phyloP scores from a whole-genome alignment of 768 basidiomycete species.

The Termitomyces sp. region DNA sequence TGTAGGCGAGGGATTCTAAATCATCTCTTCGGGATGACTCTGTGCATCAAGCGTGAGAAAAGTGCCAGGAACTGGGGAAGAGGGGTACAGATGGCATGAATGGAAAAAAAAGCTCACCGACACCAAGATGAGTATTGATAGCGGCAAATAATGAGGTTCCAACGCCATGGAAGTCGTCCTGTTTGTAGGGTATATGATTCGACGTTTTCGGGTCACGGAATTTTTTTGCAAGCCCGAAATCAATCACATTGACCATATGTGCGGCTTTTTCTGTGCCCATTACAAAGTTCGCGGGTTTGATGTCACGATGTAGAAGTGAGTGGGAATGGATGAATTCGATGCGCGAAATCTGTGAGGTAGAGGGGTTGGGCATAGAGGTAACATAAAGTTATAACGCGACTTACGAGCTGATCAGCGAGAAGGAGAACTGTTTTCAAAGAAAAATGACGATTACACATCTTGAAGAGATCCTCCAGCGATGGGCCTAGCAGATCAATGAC shows the following conservation, averaged over 20 bases:
- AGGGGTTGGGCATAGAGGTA: slow-evolving; percentile 11
- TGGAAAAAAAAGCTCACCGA: slow-evolving; percentile 43
- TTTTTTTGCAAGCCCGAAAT: slow-evolving; percentile 82
- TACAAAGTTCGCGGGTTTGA: slow-evolving; percentile 98
- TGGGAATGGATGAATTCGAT: slow-evolving; percentile 96
- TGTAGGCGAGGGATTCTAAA: slow-evolving; percentile 76
- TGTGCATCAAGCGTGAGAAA: slow-evolving; percentile 22
- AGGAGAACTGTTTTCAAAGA: slow-evolving; percentile 92
- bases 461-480: slow-evolving; percentile 82
- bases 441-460: slow-evolving; percentile 88
- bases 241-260: slow-evolving; percentile 86
- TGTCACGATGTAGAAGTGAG: slow-evolving; percentile 93
- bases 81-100: not conserved
- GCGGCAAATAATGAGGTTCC: slow-evolving; percentile 76
- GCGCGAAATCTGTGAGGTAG: slow-evolving; percentile 72
- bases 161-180: slow-evolving; percentile 74
- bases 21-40: slow-evolving; percentile 79
- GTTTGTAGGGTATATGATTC: slow-evolving; percentile 68
- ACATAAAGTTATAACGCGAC: slow-evolving; percentile 26
- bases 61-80: not conserved
- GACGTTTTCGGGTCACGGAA: slow-evolving; percentile 65
- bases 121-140: slow-evolving; percentile 71
- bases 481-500: slow-evolving; percentile 96
- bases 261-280: slow-evolving; percentile 69
- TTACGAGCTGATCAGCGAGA: slow-evolving; percentile 90